Base-by-base conservation (phyloP, 495 filamentous ascomycete species). In the Penicillium arizonense region DNA sequence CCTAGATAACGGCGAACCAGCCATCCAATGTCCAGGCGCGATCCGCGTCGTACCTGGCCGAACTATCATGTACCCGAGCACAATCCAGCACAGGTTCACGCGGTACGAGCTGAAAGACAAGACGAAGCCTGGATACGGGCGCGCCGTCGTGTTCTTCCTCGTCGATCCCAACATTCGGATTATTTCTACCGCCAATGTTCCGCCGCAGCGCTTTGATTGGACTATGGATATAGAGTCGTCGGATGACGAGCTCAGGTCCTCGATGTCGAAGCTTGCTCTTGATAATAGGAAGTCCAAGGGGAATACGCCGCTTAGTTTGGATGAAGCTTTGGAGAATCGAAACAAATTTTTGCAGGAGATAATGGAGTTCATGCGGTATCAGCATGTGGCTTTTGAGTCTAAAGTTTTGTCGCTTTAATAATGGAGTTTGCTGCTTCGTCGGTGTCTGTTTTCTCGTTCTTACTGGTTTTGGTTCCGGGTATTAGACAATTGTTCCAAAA, bases 161-260 rank as follows among this genome's bases (percentile, higher is more conserved):
- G 67, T 86, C 12, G 80, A 85, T 56, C 83, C 83, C 0, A 65
- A 75, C 26, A 63, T 72, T 14, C 72, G 81, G 7, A 73, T 83
- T 43, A 74, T 83, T 32, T 78, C 72, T 2, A 83, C 83, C 0
- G 74, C 75, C 0, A 78, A 81, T 50, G 75, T 86, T 0, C 82
- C 83, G 4, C 80, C 81, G 0, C 82, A 80, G 53, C 57, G 70
- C 12, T 14, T 67, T 3, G 69, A 75, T 52, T 77, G 73, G 73
- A 69, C 63, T 13, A 46, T 56, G 10, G 59, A 63, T 42, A 39
- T 57, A 0, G 24, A 52, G 2, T 51, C 61, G 0, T 41, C 61
- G 3, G 49, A 46, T 0, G 36, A 48, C 5, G 36, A 61, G 2
- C 21, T 58, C 20, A 43, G 52, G 11, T 12, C 40, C 32, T 46